Percentiles rank a stretch among this genome's conserved stretches.
Evolutionary conservation across 164 flowering plant species (phyloP).

Genomic region (Buxus sempervirens): DNA sequence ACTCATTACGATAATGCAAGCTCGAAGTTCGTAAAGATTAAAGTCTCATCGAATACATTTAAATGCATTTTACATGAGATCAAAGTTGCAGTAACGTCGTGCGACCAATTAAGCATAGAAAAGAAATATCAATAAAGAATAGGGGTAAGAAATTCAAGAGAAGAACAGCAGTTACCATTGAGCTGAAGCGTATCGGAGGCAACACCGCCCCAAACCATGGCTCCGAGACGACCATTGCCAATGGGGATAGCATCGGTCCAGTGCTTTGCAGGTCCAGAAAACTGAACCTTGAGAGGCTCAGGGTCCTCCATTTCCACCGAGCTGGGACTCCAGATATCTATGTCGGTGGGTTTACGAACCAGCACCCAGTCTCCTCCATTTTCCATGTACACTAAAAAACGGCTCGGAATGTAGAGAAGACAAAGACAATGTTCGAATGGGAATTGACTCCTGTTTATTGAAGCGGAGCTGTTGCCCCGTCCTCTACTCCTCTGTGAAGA

Average conservation of each 20-base stretch:
- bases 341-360: slow-evolving; percentile 40
- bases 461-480: slow-evolving; percentile 10
- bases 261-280: slow-evolving; percentile 60
- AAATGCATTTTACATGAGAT: no score
- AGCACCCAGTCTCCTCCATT: slow-evolving; percentile 57
- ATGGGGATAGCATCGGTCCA: slow-evolving; percentile 95
- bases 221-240: slow-evolving; percentile 95
- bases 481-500: no score
- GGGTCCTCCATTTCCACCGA: slow-evolving; percentile 11
- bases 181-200: slow-evolving; percentile 69
- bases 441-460: no score
- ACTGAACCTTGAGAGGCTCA: slow-evolving; percentile 53
- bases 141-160: background rate
- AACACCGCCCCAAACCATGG: slow-evolving; percentile 94
- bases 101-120: no score
- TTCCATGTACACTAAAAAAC: slow-evolving; percentile 30
- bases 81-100: no score
- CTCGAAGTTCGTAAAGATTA: background rate
- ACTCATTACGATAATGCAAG: no score
- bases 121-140: background rate
- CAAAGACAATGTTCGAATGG: background rate
- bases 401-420: background rate
- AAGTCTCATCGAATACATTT: no score
- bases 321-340: slow-evolving; percentile 52
- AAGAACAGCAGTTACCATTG: slow-evolving; percentile 50